A percentile compares a stretch with the other conserved stretches of the same genome.
Evolutionary conservation across 305 asterid species (phyloP).

Genomic region (Stenogyne calaminthoides): DNA sequence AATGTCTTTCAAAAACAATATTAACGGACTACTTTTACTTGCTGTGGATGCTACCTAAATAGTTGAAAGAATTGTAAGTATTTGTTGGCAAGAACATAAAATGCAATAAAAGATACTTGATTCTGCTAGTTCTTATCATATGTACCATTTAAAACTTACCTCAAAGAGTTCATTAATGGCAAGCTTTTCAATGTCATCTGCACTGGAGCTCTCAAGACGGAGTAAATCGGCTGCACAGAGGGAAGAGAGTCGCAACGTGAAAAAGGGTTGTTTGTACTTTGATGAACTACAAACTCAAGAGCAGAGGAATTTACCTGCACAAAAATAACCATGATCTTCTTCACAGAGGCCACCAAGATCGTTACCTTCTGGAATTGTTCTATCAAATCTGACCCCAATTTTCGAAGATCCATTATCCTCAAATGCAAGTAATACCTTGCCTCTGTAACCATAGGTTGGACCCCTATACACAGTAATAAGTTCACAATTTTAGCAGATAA

Average conservation of each 20-base stretch:
- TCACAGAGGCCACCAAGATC: constrained; percentile 95
- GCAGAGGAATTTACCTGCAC: constrained; percentile 59
- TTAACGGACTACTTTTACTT: constrained; percentile 63
- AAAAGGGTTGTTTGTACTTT: not conserved
- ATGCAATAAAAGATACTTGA: constrained; percentile 8
- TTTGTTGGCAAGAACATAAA: constrained; percentile 10
- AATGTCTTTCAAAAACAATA: constrained; percentile 77
- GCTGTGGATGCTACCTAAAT: constrained; percentile 68
- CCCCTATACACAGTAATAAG: constrained; percentile 51
- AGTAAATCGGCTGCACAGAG: constrained; percentile 68
- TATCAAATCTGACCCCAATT: constrained; percentile 89
- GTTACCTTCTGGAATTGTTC: constrained; percentile 74
- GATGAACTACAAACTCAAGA: constrained; percentile 5
- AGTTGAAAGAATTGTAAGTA: constrained; percentile 9
- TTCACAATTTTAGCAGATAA: not conserved
- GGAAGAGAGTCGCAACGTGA: constrained; percentile 24
- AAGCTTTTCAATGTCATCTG: constrained; percentile 67
- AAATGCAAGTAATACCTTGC: constrained; percentile 82
- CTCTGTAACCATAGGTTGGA: constrained; percentile 69
- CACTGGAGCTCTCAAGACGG: constrained; percentile 70
- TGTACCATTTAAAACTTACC: constrained; percentile 44
- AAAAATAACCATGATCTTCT: constrained; percentile 87
- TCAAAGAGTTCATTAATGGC: constrained; percentile 82
- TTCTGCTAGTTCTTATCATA: constrained; percentile 4
- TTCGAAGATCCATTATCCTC: constrained; percentile 88